These are phyloP conservation scores for Nigrospora osmanthi DNA, from an alignment of 2,329 filamentous ascomycete species.

Conservation along the genomic window DNA sequence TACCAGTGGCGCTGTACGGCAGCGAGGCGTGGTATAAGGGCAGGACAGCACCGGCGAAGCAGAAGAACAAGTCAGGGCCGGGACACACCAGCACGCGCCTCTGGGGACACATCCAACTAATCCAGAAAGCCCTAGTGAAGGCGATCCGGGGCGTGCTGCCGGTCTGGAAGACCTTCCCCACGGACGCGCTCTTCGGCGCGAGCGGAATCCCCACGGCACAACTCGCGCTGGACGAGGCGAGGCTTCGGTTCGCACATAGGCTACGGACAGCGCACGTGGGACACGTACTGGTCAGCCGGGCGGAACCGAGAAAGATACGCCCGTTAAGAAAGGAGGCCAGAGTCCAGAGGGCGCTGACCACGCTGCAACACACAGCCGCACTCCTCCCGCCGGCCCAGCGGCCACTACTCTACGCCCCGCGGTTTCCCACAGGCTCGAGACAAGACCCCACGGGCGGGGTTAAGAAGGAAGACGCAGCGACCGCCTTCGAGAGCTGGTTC, in stretches of 20 bases:
- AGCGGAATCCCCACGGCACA: not conserved
- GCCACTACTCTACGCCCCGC: not conserved
- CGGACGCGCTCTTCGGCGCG: not conserved
- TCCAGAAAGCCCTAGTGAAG: not conserved
- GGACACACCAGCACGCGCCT: not conserved
- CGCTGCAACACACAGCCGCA: not conserved
- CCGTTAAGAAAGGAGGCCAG: not conserved
- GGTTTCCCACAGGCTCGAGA: not conserved
- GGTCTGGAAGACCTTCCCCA: not conserved
- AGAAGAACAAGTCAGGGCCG: not conserved
- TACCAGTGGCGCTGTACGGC: constrained; percentile 2
- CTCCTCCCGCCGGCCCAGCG: not conserved
- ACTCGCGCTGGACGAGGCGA: not conserved
- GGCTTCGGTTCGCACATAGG: not conserved
- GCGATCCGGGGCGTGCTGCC: constrained; percentile 3
- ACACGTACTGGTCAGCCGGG: not conserved
- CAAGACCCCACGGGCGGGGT: not conserved
- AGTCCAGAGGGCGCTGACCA: not conserved
- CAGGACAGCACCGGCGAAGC: not conserved
- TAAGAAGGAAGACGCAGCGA: not conserved
- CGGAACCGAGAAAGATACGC: not conserved
- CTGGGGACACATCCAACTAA: not conserved
- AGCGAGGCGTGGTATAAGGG: constrained; percentile 4
- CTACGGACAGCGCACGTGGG: not conserved
- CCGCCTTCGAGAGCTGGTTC: not conserved